phyloP scores from a whole-genome alignment of 768 basidiomycete species.

The Mycena capillaripes region DNA sequence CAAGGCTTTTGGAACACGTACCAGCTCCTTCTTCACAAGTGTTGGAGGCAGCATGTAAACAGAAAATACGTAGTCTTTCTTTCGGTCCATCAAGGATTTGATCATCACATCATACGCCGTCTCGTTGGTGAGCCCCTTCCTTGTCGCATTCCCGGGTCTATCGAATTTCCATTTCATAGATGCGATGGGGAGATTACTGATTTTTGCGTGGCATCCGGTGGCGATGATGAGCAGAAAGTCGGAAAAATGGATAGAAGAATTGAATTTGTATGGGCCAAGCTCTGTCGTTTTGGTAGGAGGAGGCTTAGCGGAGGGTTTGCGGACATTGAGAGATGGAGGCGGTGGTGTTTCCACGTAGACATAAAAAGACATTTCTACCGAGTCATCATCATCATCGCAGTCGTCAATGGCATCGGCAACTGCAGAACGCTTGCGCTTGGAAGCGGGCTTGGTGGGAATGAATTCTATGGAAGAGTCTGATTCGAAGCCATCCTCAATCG shows the following conservation, averaged over 20 bases:
- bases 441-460: neutral
- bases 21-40: neutral
- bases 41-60: constrained; percentile 1
- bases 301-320: neutral
- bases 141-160: neutral
- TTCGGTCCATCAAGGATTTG: neutral
- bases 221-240: neutral
- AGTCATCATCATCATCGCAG: neutral
- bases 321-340: neutral
- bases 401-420: neutral
- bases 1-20: neutral
- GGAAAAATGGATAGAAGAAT: neutral
- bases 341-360: neutral
- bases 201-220: neutral
- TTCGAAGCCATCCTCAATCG: neutral
- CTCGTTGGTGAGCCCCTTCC: neutral
- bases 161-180: constrained; percentile 2
- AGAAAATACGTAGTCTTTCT: neutral
- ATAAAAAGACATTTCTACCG: constrained; percentile 1
- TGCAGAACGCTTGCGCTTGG: neutral
- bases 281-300: neutral
- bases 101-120: neutral
- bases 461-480: neutral
- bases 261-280: neutral
- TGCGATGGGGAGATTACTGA: neutral